These are phyloP conservation scores for Theileria annulata DNA, from an alignment of 169 alveolate genomes.

Conservation along the genomic window DNA sequence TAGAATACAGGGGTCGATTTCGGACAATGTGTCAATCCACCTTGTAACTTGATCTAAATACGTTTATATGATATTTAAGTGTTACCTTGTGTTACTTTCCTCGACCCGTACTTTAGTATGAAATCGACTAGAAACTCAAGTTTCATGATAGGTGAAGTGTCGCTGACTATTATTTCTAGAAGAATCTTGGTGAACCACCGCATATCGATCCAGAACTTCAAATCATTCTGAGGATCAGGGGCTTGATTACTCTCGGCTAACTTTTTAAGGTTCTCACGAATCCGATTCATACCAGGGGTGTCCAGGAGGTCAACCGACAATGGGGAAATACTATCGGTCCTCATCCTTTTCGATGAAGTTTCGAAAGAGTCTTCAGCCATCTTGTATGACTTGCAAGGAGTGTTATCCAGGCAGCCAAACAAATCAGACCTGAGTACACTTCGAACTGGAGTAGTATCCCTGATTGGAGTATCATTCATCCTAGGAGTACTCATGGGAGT, in stretches of 20 bases:
- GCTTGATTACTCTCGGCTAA: neutral
- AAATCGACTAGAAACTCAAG: slow-evolving; percentile 53
- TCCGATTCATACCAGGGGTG: slow-evolving; percentile 65
- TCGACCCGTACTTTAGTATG: slow-evolving; percentile 40
- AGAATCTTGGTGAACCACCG: slow-evolving; percentile 44
- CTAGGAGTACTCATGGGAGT: neutral
- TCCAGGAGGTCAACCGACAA: slow-evolving; percentile 48
- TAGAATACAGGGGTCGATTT: slow-evolving; percentile 35
- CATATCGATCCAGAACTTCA: slow-evolving; percentile 49
- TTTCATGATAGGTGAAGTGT: slow-evolving; percentile 48
- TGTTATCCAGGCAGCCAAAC: neutral
- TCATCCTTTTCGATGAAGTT: slow-evolving; percentile 16
- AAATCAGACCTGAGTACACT: slow-evolving; percentile 1
- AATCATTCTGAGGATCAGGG: slow-evolving; percentile 24
- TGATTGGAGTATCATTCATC: neutral
- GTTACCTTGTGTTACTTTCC: slow-evolving; percentile 46
- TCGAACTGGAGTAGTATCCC: slow-evolving; percentile 7
- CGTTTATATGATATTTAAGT: neutral
- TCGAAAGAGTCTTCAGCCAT: neutral
- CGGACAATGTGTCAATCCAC: slow-evolving; percentile 46
- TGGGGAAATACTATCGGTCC: slow-evolving; percentile 38
- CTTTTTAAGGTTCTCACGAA: slow-evolving; percentile 44
- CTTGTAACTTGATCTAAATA: slow-evolving; percentile 36
- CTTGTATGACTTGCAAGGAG: slow-evolving; percentile 9
- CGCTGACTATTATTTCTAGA: slow-evolving; percentile 39